Conservation (phyloP, 2,329 filamentous ascomycete genomes). For the Pseudogymnoascus sp. region DNA sequence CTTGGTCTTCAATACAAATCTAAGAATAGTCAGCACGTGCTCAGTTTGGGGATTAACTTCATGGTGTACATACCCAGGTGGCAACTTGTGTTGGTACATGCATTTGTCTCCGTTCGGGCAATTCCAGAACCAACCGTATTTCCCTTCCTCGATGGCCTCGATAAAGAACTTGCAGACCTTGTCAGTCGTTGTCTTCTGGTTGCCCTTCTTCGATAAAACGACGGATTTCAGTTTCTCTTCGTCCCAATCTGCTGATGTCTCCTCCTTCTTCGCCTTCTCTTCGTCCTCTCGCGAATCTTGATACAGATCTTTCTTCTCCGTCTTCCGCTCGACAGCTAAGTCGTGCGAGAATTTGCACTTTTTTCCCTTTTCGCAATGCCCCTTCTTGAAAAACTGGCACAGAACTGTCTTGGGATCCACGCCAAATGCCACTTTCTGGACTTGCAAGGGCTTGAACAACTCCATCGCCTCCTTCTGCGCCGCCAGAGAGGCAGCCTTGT, state of each 20-base stretch:
- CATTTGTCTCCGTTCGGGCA: constrained; percentile 97
- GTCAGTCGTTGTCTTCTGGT: constrained; percentile 88
- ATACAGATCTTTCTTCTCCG: constrained; percentile 86
- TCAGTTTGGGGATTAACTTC: not conserved
- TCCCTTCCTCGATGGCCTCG: constrained; percentile 92
- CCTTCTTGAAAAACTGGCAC: constrained; percentile 96
- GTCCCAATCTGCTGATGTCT: constrained; percentile 95
- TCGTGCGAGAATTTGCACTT: constrained; percentile 99
- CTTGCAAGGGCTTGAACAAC: constrained; percentile 80
- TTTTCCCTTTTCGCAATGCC: constrained; percentile 89
- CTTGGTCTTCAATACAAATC: constrained; percentile 94
- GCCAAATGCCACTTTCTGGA: constrained; percentile 96
- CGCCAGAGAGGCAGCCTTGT: constrained; percentile 83
- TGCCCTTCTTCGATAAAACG: constrained; percentile 92
- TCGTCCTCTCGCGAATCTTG: constrained; percentile 70
- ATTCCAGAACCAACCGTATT: constrained; percentile 98
- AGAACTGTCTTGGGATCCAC: constrained; percentile 97
- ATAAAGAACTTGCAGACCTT: constrained; percentile 99
- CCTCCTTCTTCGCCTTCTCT: constrained; percentile 68
- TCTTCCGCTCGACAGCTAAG: constrained; percentile 77
- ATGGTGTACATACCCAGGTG: constrained; percentile 67
- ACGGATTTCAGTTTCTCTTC: constrained; percentile 90
- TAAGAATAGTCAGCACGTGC: constrained; percentile 33
- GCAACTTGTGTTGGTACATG: constrained; percentile 96
- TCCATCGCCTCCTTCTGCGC: constrained; percentile 73